Conservation (phyloP, 2,329 filamentous ascomycete species). For the Aspergillus felis region DNA sequence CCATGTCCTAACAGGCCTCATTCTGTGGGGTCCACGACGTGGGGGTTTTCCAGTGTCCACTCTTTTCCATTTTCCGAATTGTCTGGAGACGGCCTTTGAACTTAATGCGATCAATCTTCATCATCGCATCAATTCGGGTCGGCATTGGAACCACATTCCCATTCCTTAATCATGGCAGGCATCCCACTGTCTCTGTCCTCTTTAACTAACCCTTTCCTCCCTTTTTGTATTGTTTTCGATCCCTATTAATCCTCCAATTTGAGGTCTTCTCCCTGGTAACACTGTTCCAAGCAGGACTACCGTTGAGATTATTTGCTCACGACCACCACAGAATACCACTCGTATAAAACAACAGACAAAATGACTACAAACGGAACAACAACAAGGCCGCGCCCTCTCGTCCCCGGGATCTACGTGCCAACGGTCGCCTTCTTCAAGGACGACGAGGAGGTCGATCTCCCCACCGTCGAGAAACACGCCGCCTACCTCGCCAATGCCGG, state of each 20-base stretch:
- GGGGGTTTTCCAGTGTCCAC: slow-evolving; percentile 4
- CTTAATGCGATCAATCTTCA: slow-evolving; percentile 1
- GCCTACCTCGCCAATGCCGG: slow-evolving; percentile 69
- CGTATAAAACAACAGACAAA: neutral
- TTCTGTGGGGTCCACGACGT: slow-evolving; percentile 10
- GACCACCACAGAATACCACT: neutral
- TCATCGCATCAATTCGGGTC: neutral
- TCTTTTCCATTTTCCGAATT: neutral
- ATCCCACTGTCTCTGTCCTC: neutral
- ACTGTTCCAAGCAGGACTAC: neutral
- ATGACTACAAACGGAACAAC: slow-evolving; percentile 23
- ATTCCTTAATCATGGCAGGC: slow-evolving; percentile 1
- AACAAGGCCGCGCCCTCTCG: slow-evolving; percentile 25
- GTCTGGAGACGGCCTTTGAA: neutral
- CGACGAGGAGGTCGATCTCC: slow-evolving; percentile 63
- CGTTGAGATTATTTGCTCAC: neutral
- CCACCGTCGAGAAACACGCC: slow-evolving; percentile 56
- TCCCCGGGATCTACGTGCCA: slow-evolving; percentile 64
- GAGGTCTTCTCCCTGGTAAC: neutral
- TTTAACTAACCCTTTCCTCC: neutral
- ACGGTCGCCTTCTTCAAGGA: slow-evolving; percentile 70
- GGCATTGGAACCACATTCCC: neutral
- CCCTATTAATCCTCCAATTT: neutral
- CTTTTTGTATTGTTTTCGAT: neutral
- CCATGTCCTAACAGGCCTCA: neutral